Conservation (phyloP, 108 stramenopile species). For the Cyclotella sp. region DNA sequence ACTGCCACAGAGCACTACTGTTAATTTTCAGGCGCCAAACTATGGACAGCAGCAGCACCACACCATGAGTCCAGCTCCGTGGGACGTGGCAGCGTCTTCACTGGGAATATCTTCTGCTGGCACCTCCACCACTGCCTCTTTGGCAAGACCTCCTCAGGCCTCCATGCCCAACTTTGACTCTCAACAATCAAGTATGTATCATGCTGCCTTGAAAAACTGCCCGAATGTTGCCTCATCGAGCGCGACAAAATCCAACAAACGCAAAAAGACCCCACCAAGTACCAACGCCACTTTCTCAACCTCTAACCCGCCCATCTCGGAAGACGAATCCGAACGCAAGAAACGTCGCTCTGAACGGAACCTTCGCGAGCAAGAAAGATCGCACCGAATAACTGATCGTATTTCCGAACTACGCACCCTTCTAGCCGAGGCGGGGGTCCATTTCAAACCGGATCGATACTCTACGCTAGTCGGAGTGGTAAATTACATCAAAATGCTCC, state of each 20-base stretch:
- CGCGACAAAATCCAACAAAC: constrained; percentile 13
- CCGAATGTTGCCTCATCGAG: not conserved
- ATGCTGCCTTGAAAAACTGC: not conserved
- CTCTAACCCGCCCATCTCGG: constrained; percentile 54
- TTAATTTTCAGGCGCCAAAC: not conserved
- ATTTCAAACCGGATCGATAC: constrained; percentile 80
- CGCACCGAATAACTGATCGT: constrained; percentile 74
- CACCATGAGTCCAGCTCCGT: not conserved
- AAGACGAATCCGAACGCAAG: constrained; percentile 70
- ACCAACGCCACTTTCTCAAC: constrained; percentile 13
- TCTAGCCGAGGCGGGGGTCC: constrained; percentile 60
- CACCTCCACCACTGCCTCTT: not conserved
- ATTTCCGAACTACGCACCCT: constrained; percentile 69
- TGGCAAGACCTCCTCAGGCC: not conserved
- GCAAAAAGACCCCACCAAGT: constrained; percentile 1
- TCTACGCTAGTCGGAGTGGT: constrained; percentile 76
- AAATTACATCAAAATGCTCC: constrained; percentile 75
- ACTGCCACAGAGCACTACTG: not conserved
- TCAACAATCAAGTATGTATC: too few species aligned
- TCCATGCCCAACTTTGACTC: too few species aligned
- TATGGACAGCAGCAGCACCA: not conserved
- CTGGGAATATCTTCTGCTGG: not conserved
- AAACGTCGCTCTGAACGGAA: constrained; percentile 77
- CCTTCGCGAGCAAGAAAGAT: constrained; percentile 78
- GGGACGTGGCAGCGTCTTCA: not conserved